Conservation (phyloP, 1,139 yeast genomes). For the Pichia sp. region DNA sequence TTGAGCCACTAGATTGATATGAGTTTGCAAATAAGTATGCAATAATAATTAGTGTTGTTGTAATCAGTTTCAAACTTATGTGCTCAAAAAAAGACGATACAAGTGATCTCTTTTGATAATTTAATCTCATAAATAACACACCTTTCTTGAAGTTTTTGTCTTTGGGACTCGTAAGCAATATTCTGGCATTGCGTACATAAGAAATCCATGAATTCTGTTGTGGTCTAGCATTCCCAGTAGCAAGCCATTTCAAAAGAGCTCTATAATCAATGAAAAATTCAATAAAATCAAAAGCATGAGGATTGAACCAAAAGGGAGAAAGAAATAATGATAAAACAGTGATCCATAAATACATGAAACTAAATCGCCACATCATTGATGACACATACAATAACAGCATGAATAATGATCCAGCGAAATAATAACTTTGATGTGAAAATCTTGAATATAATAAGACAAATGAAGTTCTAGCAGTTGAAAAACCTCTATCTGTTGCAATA, state of each 20-base stretch:
- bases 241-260: conserved; percentile 39
- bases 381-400: conserved; percentile 39
- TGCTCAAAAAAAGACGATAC: conserved; percentile 33
- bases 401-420: conserved; percentile 37
- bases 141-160: conserved; percentile 25
- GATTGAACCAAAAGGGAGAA: conserved; percentile 47
- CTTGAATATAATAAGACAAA: conserved; percentile 40
- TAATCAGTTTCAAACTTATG: conserved; percentile 30
- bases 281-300: conserved; percentile 44
- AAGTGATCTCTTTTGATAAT: conserved; percentile 36
- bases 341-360: conserved; percentile 45
- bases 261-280: conserved; percentile 46
- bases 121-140: conserved; percentile 27
- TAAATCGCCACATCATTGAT: conserved; percentile 42
- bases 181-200: conserved; percentile 35
- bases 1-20: conserved; percentile 31
- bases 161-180: conserved; percentile 41
- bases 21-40: conserved; percentile 44
- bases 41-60: conserved; percentile 28
- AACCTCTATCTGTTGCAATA: conserved; percentile 51
- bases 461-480: conserved; percentile 43
- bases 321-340: conserved; percentile 38
- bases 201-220: conserved; percentile 37
- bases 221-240: conserved; percentile 36
- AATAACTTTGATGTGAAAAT: conserved; percentile 42